These are phyloP conservation scores for Melampsora larici-populina DNA, from an alignment of 1,284 basidiomycete species.

Conservation along the genomic window DNA sequence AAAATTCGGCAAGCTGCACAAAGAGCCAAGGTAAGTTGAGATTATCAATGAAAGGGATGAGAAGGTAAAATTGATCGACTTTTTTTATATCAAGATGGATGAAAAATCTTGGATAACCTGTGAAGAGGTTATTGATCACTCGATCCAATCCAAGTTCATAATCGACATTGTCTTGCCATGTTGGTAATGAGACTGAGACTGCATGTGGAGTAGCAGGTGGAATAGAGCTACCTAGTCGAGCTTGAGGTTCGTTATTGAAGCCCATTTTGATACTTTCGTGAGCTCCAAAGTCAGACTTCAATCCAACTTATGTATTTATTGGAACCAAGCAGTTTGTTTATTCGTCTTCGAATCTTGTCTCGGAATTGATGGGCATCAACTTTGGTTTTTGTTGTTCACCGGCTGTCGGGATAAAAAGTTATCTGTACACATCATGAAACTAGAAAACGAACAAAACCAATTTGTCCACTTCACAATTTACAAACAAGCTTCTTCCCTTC, in stretches of 20 bases:
- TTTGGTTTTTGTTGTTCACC: too few relatives aligned
- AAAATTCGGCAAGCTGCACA: constrained; percentile 36
- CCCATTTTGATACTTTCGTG: too few relatives aligned
- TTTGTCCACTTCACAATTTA: too few relatives aligned
- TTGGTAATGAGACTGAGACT: constrained; percentile 93
- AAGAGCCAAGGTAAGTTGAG: neutral
- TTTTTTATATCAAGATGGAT: constrained; percentile 83
- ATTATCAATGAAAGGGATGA: constrained; percentile 22
- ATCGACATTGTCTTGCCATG: constrained; percentile 85
- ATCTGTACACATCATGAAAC: too few relatives aligned
- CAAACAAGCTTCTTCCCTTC: too few relatives aligned
- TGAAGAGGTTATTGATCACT: constrained; percentile 75
- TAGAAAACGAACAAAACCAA: too few relatives aligned
- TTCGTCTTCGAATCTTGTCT: too few relatives aligned
- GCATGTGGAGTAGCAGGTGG: constrained; percentile 64
- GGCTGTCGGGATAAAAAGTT: too few relatives aligned
- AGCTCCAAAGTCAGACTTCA: too few relatives aligned
- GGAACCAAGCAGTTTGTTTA: too few relatives aligned
- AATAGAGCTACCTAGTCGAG: constrained; percentile 51
- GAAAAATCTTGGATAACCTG: constrained; percentile 97
- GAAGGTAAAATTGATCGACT: constrained; percentile 57
- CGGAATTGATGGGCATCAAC: too few relatives aligned
- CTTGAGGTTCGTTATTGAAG: neutral
- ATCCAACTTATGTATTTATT: too few relatives aligned
- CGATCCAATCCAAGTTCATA: constrained; percentile 90